Percentiles rank a stretch among this genome's conserved stretches.
Conservation (phyloP, 2,329 filamentous ascomycete species). For the Pochonia chlamydosporia region DNA sequence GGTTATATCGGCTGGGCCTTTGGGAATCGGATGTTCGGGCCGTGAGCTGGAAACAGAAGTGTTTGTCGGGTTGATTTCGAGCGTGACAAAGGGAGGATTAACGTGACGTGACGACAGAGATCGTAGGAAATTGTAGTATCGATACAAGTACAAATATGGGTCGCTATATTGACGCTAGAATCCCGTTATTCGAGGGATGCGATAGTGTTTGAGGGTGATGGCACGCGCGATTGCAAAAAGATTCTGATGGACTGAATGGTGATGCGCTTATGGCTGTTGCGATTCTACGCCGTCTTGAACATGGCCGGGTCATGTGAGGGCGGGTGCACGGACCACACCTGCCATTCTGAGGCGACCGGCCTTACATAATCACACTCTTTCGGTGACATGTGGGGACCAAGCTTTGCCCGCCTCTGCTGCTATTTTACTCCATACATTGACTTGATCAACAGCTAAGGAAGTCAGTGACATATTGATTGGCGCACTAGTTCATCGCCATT, state of each 20-base stretch:
- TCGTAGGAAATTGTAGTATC: background rate
- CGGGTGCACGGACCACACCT: constrained; percentile 19
- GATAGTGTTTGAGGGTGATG: constrained; percentile 5
- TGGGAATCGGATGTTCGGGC: background rate
- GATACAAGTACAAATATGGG: background rate
- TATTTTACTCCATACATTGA: too few relatives aligned
- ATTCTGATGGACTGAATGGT: background rate
- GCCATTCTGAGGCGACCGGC: background rate
- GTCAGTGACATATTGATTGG: too few relatives aligned
- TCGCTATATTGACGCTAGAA: background rate
- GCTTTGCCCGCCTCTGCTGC: too few relatives aligned
- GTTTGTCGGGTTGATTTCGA: constrained; percentile 2
- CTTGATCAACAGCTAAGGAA: too few relatives aligned
- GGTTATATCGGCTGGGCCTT: background rate
- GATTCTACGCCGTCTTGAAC: constrained; percentile 8
- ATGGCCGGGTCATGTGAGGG: constrained; percentile 26
- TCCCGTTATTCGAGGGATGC: background rate
- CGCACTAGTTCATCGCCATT: too few relatives aligned
- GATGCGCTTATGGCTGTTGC: background rate
- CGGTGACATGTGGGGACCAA: background rate
- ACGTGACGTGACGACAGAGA: background rate
- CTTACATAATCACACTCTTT: constrained; percentile 5
- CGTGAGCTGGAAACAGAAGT: background rate
- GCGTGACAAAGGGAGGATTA: constrained; percentile 1
- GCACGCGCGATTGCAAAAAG: constrained; percentile 2